phyloP scores from a whole-genome alignment of 306 rosid genomes.

The Rosa chinensis region DNA sequence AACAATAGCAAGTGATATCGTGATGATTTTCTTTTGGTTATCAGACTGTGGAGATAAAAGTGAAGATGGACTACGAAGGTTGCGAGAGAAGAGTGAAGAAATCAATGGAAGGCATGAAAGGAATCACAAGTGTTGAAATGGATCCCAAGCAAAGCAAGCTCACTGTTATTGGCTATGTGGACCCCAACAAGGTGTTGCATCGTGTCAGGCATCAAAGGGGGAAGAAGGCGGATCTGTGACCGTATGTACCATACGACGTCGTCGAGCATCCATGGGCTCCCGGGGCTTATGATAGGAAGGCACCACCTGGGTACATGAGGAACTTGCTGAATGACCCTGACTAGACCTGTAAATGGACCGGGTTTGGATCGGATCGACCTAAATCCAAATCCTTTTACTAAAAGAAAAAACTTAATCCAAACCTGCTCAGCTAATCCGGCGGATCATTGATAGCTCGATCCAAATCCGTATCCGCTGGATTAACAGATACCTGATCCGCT shows the following conservation, averaged over 20 bases:
- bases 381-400: too few relatives aligned
- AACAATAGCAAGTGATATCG: background rate
- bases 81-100: constrained; percentile 46
- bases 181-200: constrained; percentile 35
- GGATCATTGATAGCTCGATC: too few relatives aligned
- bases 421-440: too few relatives aligned
- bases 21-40: background rate
- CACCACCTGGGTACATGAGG: constrained; percentile 59
- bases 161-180: constrained; percentile 45
- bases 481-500: too few relatives aligned
- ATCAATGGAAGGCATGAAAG: constrained; percentile 50
- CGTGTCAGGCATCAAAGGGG: constrained; percentile 49
- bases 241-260: constrained; percentile 47
- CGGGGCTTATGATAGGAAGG: constrained; percentile 46
- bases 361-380: too few relatives aligned
- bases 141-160: constrained; percentile 46
- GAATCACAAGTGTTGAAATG: constrained; percentile 42
- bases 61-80: constrained; percentile 55
- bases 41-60: constrained; percentile 52
- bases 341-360: too few relatives aligned
- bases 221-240: constrained; percentile 54
- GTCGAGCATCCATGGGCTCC: constrained; percentile 52
- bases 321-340: constrained; percentile 37
- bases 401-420: too few relatives aligned
- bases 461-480: too few relatives aligned